Evolutionary conservation across 2,329 filamentous ascomycete genomes (phyloP), one percentile per base, ranked within the genome.

Genomic region (Fusarium liriodendri): DNA sequence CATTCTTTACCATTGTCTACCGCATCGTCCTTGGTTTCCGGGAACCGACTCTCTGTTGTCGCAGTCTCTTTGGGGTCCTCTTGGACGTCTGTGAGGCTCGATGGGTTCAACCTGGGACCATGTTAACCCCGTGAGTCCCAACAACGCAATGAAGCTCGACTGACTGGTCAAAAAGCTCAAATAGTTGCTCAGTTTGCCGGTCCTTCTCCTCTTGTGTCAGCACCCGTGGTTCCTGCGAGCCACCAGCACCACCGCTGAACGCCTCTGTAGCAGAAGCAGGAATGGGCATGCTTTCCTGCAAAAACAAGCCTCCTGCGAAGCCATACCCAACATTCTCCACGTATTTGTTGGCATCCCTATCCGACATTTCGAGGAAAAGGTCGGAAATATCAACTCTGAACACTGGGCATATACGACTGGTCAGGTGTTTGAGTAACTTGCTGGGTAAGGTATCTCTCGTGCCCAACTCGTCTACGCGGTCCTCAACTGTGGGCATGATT

Each of bases 191-290:
- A 0, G 95, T 96, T 80, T 99, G 97, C 67, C 94, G 88, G 82
- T 98, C 94, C 82, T 96, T 98, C 84, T 98, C 96, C 74, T 95
- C 95, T 55, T 94, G 87, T 0, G 93, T 97, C 96, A 98, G 98
- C 58, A 93, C 90, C 2, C 91, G 90, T 13, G 87, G 81, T 67
- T 82, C 85, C 52, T 76, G 79, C 3, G 75, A 72, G 16, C 82
- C 76, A 74, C 78, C 32, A 62, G 76, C n/a, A 40, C 79, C 73
- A 59, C 80, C 79, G 69, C 78, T 81, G 67, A 82, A 80, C 13
- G 77, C 79, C 75, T 92, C 88, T 11, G 90, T 84, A 1, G 91
- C 89, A 64, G 88, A 91, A 67, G 91, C 87, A 0, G 95, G 94
- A 25, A 98, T 86, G 0, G 92, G 88, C 14, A 98, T 91, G 64